These are phyloP conservation scores for Apiospora kogelbergensis DNA, from an alignment of 2,329 filamentous ascomycete genomes.

Conservation along the genomic window DNA sequence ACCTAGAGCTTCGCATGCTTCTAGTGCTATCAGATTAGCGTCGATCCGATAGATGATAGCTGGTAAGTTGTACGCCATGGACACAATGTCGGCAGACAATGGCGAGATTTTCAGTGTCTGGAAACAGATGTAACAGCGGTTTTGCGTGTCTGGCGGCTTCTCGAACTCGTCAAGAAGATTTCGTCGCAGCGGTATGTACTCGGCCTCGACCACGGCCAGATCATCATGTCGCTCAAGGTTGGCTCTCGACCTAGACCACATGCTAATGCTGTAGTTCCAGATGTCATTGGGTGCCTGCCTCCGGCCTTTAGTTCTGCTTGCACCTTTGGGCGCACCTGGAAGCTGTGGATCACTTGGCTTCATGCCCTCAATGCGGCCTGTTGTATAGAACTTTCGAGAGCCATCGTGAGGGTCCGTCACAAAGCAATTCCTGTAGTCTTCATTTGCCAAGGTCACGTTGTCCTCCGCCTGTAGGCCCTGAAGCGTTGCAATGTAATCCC, in stretches of 20 bases:
- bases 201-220: constrained; percentile 81
- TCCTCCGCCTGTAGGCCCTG: constrained; percentile 32
- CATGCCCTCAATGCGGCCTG: constrained; percentile 55
- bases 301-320: constrained; percentile 41
- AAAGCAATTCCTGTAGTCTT: constrained; percentile 54
- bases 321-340: constrained; percentile 47
- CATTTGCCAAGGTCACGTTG: constrained; percentile 44
- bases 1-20: constrained; percentile 67
- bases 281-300: constrained; percentile 56
- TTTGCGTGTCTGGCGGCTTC: constrained; percentile 46
- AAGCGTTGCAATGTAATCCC: constrained; percentile 52
- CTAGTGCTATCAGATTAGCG: constrained; percentile 74
- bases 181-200: constrained; percentile 72
- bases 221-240: constrained; percentile 56
- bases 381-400: constrained; percentile 60
- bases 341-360: constrained; percentile 67
- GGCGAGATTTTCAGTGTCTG: constrained; percentile 76
- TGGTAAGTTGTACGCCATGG: constrained; percentile 74
- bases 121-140: constrained; percentile 68
- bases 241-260: constrained; percentile 62
- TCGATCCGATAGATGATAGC: constrained; percentile 85
- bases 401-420: constrained; percentile 60
- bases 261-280: constrained; percentile 79
- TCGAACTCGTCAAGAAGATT: constrained; percentile 76
- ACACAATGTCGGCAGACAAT: constrained; percentile 67